Conservation (phyloP, 2,329 filamentous ascomycete genomes). For the Zymoseptoria brevis region DNA sequence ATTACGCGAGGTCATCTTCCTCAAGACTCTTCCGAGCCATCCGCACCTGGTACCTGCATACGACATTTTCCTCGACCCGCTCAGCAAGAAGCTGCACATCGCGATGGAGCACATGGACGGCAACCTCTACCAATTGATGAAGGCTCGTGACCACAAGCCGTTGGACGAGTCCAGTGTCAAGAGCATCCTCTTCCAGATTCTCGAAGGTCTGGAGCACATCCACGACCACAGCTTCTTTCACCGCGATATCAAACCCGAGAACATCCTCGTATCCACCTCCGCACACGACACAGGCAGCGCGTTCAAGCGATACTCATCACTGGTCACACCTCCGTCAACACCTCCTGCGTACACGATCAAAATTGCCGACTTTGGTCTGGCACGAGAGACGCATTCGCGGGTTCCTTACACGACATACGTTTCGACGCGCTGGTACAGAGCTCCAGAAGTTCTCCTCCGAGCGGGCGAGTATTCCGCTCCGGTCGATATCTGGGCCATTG, state of each 20-base stretch:
- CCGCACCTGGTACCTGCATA: conserved; percentile 91
- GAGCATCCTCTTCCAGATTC: conserved; percentile 95
- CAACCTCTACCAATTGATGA: conserved; percentile 98
- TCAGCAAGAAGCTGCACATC: conserved; percentile 94
- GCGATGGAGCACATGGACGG: conserved; percentile 99
- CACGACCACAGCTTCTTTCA: conserved; percentile 97
- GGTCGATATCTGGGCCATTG: conserved; percentile 97
- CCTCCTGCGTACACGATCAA: conserved; percentile 93
- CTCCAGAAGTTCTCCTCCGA: conserved; percentile 85
- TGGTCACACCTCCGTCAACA: conserved; percentile 91
- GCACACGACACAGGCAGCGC: conserved; percentile 73
- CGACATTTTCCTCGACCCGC: conserved; percentile 95
- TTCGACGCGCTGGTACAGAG: conserved; percentile 90
- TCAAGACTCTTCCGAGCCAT: conserved; percentile 79
- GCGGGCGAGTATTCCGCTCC: conserved; percentile 96
- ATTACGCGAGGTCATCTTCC: conserved; percentile 91
- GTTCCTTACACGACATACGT: conserved; percentile 97
- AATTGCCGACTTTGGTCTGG: conserved; percentile 95
- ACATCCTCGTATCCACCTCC: conserved; percentile 92
- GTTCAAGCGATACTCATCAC: conserved; percentile 84
- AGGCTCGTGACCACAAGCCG: conserved; percentile 89
- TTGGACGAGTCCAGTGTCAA: conserved; percentile 88
- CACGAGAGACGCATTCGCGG: conserved; percentile 94
- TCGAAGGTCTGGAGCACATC: conserved; percentile 92
- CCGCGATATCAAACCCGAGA: conserved; percentile 97